Evolutionary conservation across 129 eudicot genomes (phyloP).

Genomic region (Smallanthus sonchifolius): DNA sequence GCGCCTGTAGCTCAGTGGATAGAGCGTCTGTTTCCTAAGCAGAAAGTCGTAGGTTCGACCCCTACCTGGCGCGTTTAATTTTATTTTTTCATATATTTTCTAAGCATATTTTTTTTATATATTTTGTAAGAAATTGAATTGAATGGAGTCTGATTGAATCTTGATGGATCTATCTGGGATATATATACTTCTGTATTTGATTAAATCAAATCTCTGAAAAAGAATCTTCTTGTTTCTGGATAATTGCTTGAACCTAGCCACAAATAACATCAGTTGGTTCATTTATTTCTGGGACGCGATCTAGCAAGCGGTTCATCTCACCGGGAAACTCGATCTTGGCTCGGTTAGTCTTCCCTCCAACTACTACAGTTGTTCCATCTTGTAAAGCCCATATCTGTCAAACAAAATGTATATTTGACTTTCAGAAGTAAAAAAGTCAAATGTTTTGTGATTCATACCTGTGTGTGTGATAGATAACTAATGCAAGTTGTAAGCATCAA

Average conservation of each 20-base stretch:
- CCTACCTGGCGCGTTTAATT: constrained; percentile 84
- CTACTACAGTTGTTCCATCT: constrained; percentile 76
- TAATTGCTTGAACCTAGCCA: constrained; percentile 29
- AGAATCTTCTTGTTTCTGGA: not conserved
- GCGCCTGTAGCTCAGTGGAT: constrained; percentile 99
- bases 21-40: constrained; percentile 99
- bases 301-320: constrained; percentile 60
- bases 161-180: not conserved
- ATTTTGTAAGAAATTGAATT: too few relatives aligned
- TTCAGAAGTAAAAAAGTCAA: not conserved
- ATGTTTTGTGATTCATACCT: constrained; percentile 40
- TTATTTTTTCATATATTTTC: not conserved
- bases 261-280: constrained; percentile 33
- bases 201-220: not conserved
- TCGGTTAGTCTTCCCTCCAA: constrained; percentile 83
- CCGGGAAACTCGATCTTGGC: constrained; percentile 71
- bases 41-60: constrained; percentile 99
- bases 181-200: constrained; percentile 15
- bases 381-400: constrained; percentile 80
- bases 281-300: constrained; percentile 58
- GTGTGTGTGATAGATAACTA: constrained; percentile 85
- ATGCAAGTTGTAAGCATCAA: constrained; percentile 98
- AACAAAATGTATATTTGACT: not conserved
- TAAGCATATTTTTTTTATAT: not conserved
- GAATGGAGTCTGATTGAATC: not conserved